Percentiles rank a stretch among this genome's conserved stretches.
phyloP scores from a whole-genome alignment of 2,329 filamentous ascomycete species.

The Alternaria sp. region DNA sequence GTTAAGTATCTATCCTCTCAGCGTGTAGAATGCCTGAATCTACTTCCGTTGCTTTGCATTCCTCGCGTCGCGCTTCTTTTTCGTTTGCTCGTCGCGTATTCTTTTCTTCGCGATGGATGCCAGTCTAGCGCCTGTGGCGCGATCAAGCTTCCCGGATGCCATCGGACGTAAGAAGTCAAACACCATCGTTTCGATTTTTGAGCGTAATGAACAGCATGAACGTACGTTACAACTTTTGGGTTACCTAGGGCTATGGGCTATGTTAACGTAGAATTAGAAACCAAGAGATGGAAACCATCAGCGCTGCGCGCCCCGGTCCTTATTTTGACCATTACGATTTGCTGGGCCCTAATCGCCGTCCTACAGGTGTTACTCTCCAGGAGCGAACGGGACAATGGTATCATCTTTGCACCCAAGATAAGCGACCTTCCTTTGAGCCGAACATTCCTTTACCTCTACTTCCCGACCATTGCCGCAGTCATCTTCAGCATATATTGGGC shows the following conservation, averaged over 20 bases:
- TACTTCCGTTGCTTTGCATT: not conserved
- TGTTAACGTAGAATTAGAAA: no score
- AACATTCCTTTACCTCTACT: constrained; percentile 56
- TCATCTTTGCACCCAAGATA: constrained; percentile 48
- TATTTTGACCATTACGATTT: constrained; percentile 15
- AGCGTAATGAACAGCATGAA: not conserved
- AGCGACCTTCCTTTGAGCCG: constrained; percentile 51
- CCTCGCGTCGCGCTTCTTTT: not conserved
- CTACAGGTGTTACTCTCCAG: constrained; percentile 56
- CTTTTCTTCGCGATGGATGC: not conserved
- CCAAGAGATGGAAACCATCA: constrained; percentile 25
- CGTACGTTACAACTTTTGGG: not conserved
- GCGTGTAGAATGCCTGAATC: constrained; percentile 1
- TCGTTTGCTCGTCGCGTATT: not conserved
- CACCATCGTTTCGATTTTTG: not conserved
- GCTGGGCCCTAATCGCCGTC: constrained; percentile 47
- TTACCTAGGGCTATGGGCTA: not conserved
- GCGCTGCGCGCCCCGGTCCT: constrained; percentile 24
- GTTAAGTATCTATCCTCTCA: constrained; percentile 12
- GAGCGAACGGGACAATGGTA: constrained; percentile 52
- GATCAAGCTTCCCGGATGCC: not conserved
- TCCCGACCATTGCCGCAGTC: constrained; percentile 61
- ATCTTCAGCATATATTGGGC: constrained; percentile 64
- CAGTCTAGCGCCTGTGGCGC: not conserved
- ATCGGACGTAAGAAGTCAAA: not conserved